These are phyloP conservation scores for Colletotrichum theobromicola DNA, from an alignment of 2,329 filamentous ascomycete species.

Conservation along the genomic window DNA sequence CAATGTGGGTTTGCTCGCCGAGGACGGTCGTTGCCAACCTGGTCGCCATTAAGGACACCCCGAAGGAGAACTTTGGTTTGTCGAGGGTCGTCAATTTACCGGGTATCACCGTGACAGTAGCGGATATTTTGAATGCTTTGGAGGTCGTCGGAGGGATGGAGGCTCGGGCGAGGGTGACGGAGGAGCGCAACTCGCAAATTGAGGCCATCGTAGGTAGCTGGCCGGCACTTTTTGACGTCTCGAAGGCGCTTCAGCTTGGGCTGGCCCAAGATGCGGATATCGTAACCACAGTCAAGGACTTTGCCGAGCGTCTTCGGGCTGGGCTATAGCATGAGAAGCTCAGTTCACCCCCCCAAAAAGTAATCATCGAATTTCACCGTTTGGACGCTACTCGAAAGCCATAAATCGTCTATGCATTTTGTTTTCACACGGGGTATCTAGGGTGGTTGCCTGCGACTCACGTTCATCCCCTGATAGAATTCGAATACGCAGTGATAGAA, in stretches of 20 bases:
- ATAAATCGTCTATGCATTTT: conserved; percentile 15
- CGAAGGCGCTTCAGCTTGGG: conserved; percentile 57
- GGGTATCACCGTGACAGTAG: conserved; percentile 56
- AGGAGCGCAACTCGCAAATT: conserved; percentile 50
- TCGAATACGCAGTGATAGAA: not conserved
- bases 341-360: not conserved
- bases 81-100: conserved; percentile 57
- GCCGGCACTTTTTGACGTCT: conserved; percentile 56
- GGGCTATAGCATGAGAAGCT: not conserved
- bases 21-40: conserved; percentile 50
- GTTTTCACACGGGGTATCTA: conserved; percentile 18
- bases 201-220: conserved; percentile 58
- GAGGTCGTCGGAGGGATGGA: conserved; percentile 52
- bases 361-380: not conserved
- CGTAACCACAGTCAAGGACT: conserved; percentile 33
- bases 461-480: not conserved
- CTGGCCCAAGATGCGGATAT: conserved; percentile 49
- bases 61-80: conserved; percentile 40
- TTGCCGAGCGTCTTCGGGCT: not conserved
- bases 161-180: conserved; percentile 46
- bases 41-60: conserved; percentile 45
- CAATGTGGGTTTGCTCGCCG: conserved; percentile 54
- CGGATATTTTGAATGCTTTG: conserved; percentile 57
- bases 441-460: conserved; percentile 16
- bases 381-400: not conserved